Evolutionary conservation across 495 filamentous ascomycete species (phyloP).

Genomic region (Chaetomium fimeti): DNA sequence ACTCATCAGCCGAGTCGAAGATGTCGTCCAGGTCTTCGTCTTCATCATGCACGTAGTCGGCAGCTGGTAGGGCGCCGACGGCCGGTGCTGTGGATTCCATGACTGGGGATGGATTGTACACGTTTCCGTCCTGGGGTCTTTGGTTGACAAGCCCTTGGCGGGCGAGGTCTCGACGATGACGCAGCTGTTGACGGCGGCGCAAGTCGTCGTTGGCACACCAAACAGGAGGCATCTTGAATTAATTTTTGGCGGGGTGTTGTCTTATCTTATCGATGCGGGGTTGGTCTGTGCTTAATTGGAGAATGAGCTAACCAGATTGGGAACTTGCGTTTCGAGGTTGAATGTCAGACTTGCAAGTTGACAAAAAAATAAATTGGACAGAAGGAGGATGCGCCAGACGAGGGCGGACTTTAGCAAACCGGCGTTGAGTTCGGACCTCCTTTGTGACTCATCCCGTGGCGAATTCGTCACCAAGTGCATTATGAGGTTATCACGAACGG

Average conservation of each 20-base stretch:
- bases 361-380: too few relatives aligned
- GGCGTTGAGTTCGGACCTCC: too few relatives aligned
- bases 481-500: too few relatives aligned
- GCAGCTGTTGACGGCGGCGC: not conserved
- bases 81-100: conserved; percentile 21
- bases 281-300: not conserved
- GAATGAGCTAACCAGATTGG: not conserved
- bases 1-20: conserved; percentile 35
- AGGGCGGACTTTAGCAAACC: too few relatives aligned
- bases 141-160: not conserved
- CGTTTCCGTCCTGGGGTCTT: not conserved
- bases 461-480: too few relatives aligned
- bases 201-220: not conserved
- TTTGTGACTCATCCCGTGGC: too few relatives aligned
- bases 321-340: not conserved
- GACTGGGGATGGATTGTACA: not conserved
- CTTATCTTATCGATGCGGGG: conserved; percentile 16
- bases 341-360: not conserved
- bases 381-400: too few relatives aligned
- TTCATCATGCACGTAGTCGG: conserved; percentile 29
- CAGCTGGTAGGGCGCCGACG: conserved; percentile 14
- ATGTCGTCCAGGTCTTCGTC: conserved; percentile 48
- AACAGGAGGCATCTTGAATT: not conserved
- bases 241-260: conserved; percentile 12
- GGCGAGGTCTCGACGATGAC: not conserved